Base-by-base conservation (phyloP, 2,329 filamentous ascomycete species). In the Diaporthe nobilis region DNA sequence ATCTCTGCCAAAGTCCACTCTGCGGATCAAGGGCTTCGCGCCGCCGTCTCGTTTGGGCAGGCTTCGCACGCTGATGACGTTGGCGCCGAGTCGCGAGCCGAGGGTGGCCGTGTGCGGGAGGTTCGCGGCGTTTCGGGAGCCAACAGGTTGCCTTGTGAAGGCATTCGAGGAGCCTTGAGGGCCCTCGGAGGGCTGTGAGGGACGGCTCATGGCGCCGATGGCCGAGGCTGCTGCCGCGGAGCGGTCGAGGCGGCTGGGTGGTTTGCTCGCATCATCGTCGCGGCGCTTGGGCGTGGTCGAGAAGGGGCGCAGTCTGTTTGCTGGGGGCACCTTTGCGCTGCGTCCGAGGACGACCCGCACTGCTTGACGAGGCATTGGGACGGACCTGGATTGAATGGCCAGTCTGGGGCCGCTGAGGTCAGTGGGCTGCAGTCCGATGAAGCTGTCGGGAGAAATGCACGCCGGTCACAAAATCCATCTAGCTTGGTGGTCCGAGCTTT, bases 271-370 rank as follows among this genome's bases (percentile, higher is more conserved):
- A 58, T 73, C 75, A 47, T 76, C 73, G 31, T 49, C 58, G 70
- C 53, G 31, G 61, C 51, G 61, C 9, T 39, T 63, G 5, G 73
- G 63, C 8, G 73, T 77, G 42, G 63, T 75, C 55, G 75, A 75
- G 70, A 77, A 77, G 53, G 55, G 47, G 42, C 70, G 75, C 6
- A 63, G 60, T 71, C 39, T 73, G 34, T n/a, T 20, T 55, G 68
- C 20, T 28, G 60, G n/a, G 51, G 57, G 7, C 51, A 63, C 37
- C 44, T 55, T 60, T 68, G 73, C 70, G 70, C 75, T 65, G 4
- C 75, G 75, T 75, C 75, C 75, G 73, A 77, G 75, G 75, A 75
- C 75, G 75, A 77, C 61, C 49, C 75, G 75, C 70, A 71, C 75
- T 70, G 70, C 75, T 75, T 77, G 75, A 47, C 75, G 73, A 71